A percentile compares a stretch with the other conserved stretches of the same genome.
These are phyloP conservation scores for Rhizopus sp. DNA, from an alignment of 371 early-diverging fungal species.

Conservation along the genomic window DNA sequence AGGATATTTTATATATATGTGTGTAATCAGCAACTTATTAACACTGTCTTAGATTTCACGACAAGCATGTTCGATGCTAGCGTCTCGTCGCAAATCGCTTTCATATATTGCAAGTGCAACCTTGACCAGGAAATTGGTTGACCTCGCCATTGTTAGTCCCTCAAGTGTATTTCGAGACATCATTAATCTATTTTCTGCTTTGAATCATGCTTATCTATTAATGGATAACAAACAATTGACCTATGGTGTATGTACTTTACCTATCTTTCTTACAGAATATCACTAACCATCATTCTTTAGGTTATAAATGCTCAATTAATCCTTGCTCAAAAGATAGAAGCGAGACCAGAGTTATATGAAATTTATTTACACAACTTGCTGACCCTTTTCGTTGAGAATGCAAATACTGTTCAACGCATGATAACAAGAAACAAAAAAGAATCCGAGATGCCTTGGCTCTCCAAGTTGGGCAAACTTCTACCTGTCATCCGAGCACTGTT, in stretches of 20 bases:
- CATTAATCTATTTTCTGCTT: conserved; percentile 50
- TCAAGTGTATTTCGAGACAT: conserved; percentile 54
- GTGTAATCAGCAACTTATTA: not conserved
- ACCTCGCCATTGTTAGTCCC: conserved; percentile 54
- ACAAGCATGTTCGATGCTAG: conserved; percentile 55
- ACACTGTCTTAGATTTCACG: conserved; percentile 41
- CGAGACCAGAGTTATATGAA: conserved; percentile 58
- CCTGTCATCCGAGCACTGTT: conserved; percentile 69
- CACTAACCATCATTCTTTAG: conserved; percentile 18
- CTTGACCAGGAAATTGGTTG: conserved; percentile 50
- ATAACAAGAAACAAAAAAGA: conserved; percentile 55
- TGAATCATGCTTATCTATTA: conserved; percentile 46
- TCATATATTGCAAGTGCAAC: conserved; percentile 42
- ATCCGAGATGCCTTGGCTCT: conserved; percentile 52
- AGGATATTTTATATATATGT: conserved; percentile 17
- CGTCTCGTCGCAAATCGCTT: conserved; percentile 49
- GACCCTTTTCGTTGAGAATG: conserved; percentile 70
- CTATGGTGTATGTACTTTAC: conserved; percentile 27
- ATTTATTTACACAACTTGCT: conserved; percentile 60
- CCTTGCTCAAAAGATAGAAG: conserved; percentile 56
- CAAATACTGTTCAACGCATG: conserved; percentile 61
- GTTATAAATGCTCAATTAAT: conserved; percentile 39
- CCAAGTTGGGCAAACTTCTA: conserved; percentile 67
- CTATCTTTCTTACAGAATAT: not conserved
- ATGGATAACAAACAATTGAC: conserved; percentile 51